These are phyloP conservation scores for Pythium brachiatum DNA, from an alignment of 352 stramenopile genomes.

Conservation along the genomic window DNA sequence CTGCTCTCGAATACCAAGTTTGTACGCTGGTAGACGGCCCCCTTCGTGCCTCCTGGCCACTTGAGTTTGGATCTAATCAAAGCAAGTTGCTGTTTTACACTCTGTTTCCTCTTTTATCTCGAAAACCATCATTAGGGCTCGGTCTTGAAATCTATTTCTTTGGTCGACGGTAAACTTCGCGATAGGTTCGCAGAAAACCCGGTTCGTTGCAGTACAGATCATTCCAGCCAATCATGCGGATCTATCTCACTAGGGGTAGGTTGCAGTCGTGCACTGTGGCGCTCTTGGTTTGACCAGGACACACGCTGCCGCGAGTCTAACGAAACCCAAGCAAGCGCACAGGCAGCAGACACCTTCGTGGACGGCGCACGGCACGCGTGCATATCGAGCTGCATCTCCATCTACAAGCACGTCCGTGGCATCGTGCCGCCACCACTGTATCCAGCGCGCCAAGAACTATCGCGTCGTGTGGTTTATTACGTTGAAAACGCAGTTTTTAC, in stretches of 20 bases:
- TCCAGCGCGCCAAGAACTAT: not conserved
- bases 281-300: constrained; percentile 29
- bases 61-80: no score
- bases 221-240: constrained; percentile 7
- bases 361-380: not conserved
- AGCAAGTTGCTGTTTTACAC: no score
- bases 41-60: no score
- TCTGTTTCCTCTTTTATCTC: no score
- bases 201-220: not conserved
- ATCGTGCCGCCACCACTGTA: not conserved
- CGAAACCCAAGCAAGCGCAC: not conserved
- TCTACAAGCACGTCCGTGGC: not conserved
- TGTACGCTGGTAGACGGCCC: no score
- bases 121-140: not conserved
- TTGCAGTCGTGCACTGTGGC: not conserved
- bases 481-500: not conserved
- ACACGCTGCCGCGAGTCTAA: not conserved
- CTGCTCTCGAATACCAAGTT: no score
- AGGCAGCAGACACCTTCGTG: not conserved
- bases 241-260: constrained; percentile 19
- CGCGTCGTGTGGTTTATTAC: not conserved
- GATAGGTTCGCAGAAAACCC: constrained; percentile 17
- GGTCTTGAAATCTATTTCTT: not conserved
- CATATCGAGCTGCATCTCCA: not conserved
- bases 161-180: not conserved